These are phyloP conservation scores for Sisymbrium altissimum DNA, from an alignment of 345 rosid species.

Conservation along the genomic window DNA sequence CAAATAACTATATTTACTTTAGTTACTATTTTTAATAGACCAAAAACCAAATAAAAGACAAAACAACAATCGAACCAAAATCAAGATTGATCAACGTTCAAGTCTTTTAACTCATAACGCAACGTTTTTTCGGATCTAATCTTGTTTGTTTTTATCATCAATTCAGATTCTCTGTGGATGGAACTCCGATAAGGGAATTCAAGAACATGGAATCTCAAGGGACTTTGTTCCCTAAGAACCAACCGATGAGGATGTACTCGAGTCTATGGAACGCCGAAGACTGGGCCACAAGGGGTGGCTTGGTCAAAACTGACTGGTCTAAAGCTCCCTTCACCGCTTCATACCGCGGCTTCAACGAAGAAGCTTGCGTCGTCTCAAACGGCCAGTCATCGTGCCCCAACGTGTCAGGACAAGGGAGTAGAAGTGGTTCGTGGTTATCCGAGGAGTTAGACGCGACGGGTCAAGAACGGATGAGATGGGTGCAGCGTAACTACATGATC, in stretches of 20 bases:
- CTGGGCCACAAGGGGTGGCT: constrained; percentile 26
- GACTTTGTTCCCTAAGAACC: constrained; percentile 18
- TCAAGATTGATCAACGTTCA: no score
- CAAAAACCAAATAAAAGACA: no score
- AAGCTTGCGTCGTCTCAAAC: constrained; percentile 14
- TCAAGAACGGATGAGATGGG: constrained; percentile 32
- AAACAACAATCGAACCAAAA: no score
- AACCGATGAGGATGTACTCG: constrained; percentile 30
- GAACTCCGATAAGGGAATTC: constrained; percentile 46
- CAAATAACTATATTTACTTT: no score
- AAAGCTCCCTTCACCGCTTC: constrained; percentile 27
- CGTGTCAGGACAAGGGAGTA: constrained; percentile 10
- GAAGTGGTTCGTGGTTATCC: constrained; percentile 16
- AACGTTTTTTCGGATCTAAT: neutral
- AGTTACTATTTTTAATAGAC: no score
- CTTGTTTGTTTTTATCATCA: neutral
- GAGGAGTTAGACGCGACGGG: constrained; percentile 26
- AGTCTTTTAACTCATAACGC: neutral
- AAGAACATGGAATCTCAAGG: constrained; percentile 44
- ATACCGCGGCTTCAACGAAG: constrained; percentile 18
- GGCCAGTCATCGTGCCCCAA: constrained; percentile 6
- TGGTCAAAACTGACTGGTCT: constrained; percentile 26
- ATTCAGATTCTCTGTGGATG: constrained; percentile 49
- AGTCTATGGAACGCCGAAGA: constrained; percentile 27
- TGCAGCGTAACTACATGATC: constrained; percentile 35